Base-by-base conservation (phyloP, 129 eudicot genomes). In the Lactuca saligna region DNA sequence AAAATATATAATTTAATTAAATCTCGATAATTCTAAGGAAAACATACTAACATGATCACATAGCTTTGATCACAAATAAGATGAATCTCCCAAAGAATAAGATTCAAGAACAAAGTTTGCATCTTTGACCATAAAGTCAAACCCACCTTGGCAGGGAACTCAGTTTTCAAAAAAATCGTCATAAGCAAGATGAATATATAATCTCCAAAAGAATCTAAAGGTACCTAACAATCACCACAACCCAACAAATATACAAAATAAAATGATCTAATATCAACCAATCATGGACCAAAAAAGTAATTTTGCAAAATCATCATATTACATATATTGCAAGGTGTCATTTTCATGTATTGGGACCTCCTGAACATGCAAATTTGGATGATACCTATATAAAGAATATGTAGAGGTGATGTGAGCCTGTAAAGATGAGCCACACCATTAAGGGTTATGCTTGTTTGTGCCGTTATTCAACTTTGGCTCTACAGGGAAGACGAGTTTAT, bases 211-310 rank as follows among this genome's bases (percentile, higher is more conserved):
- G 39, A 29, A 69, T 17, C 25, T 39, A 13, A 0, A 49, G 31
- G 60, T 37, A 72, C 54, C 77, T 35, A 63, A 63, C 59, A 66
- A 56, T 74, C 48, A 46, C 37, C 61, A 66, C 39, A 66, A 58
- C 17, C 62, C 61, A 31, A 56, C 73, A 65, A 57, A 44, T 15
- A 39, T 44, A 73, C 49, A 29, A 54, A 11, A 38, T 8, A 63
- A 56, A 17, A 65, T 7, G 53, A 14, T 53, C 42, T 15, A 34
- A 57, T 46, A 13, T 17, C 42, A 39, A 57, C 65, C 37, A 74
- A 74, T 32, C 46, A 38, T 25, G 56, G 70, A 54, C 51, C 61
- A 15, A 17, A 63, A 51, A 59, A 5, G 31, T 61, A 44, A 51
- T 35, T 53, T 42, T 53, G 39, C 62, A 61, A 61, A 50, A 46